phyloP scores from a whole-genome alignment of 1,284 basidiomycete species.

The Entoloma clypeatum region DNA sequence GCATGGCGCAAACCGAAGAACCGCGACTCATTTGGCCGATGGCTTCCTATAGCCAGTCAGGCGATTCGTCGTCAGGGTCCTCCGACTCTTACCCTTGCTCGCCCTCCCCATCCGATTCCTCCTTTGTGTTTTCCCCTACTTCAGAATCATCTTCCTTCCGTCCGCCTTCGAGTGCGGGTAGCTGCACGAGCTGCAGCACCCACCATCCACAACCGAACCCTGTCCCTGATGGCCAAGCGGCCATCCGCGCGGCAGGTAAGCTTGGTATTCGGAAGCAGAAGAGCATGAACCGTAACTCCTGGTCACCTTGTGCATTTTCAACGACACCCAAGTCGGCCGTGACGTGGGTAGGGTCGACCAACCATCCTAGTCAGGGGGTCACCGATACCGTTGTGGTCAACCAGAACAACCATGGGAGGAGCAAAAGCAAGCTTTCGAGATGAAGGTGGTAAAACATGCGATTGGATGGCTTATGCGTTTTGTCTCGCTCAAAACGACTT shows the following conservation, averaged over 20 bases:
- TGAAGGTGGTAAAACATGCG: too few species aligned
- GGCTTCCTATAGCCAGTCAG: constrained; percentile 14
- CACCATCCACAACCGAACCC: constrained; percentile 8
- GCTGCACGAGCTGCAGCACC: constrained; percentile 16
- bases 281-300: constrained; percentile 53
- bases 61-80: constrained; percentile 21
- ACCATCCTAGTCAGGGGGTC: background rate
- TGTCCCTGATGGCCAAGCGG: constrained; percentile 30
- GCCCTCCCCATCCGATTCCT: constrained; percentile 22
- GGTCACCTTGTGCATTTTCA: constrained; percentile 34
- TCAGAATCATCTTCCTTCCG: constrained; percentile 23
- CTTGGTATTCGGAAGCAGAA: constrained; percentile 53
- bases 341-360: constrained; percentile 8
- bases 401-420: constrained; percentile 17
- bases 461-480: too few species aligned
- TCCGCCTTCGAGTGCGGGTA: constrained; percentile 24
- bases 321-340: constrained; percentile 7
- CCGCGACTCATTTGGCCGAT: constrained; percentile 21
- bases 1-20: constrained; percentile 25
- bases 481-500: too few species aligned
- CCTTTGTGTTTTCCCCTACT: constrained; percentile 30
- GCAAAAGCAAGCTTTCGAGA: constrained; percentile 13
- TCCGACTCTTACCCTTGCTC: constrained; percentile 24
- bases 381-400: constrained; percentile 15
- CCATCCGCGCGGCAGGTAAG: constrained; percentile 55